Evolutionary conservation across 2,329 filamentous ascomycete genomes (phyloP).

Genomic region (Aureobasidium sp.): DNA sequence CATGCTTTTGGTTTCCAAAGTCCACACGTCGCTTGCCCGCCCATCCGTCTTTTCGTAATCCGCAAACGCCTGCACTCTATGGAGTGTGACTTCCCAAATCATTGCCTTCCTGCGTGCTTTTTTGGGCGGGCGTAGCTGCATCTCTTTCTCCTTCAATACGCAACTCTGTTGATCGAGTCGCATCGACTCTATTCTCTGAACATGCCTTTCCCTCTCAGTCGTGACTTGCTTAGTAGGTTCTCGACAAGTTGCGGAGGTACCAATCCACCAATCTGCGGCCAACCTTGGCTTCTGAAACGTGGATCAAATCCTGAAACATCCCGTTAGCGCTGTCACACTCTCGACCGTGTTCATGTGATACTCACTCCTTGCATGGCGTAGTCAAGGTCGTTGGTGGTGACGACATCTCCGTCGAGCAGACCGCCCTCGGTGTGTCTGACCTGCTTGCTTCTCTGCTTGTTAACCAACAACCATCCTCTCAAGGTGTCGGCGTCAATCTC

Average conservation of each 20-base stretch:
- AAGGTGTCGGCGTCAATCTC: conserved; percentile 96
- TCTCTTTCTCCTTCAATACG: not conserved
- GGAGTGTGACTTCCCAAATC: conserved; percentile 2
- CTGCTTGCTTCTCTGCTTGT: conserved; percentile 98
- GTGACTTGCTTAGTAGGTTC: conserved; percentile 62
- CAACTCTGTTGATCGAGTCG: not conserved
- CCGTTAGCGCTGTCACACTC: conserved; percentile 22
- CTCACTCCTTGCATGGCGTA: conserved; percentile 91
- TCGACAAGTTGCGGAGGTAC: conserved; percentile 94
- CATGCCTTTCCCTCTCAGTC: not conserved
- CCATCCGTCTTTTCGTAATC: conserved; percentile 6
- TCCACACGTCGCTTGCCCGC: not conserved
- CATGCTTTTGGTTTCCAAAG: not conserved
- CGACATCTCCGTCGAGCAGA: conserved; percentile 82
- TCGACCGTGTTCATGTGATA: conserved; percentile 25
- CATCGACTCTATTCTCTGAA: not conserved
- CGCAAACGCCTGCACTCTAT: not conserved
- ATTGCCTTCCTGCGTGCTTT: conserved; percentile 18
- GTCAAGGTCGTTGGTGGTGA: conserved; percentile 91
- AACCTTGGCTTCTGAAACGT: conserved; percentile 98
- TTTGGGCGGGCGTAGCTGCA: conserved; percentile 5
- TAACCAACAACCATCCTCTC: conserved; percentile 86
- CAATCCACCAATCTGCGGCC: conserved; percentile 95
- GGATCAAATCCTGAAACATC: conserved; percentile 71
- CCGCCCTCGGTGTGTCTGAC: conserved; percentile 88